Base-by-base conservation (phyloP, 768 basidiomycete genomes). In the Suillus subaureus region DNA sequence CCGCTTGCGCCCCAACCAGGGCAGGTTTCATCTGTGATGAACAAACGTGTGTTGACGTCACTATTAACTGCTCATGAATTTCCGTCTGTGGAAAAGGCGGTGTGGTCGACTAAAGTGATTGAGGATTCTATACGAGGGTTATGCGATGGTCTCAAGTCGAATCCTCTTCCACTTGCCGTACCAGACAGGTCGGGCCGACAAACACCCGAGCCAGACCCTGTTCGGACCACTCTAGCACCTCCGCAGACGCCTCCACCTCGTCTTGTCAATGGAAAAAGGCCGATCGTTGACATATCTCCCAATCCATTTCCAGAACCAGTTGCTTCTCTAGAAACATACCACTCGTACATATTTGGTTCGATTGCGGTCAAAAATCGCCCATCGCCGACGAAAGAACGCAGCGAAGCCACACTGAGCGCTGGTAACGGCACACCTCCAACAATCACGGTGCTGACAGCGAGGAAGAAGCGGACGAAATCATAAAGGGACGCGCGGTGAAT, bases 1-100 rank as follows among this genome's bases (percentile, higher is more conserved):
- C 81, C 83, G 60, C 79, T 85, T 26, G 84, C 80, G 1, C 84
- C 85, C 43, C 82, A 83, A 73, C 76, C 83, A 1, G 89, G 89
- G 1, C 84, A 89, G 73, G 87, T 96, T 42, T 81, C 90, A 6
- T 78, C 80, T 31, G 84, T 87, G 69, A 81, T 94, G 68, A 83
- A 89, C 70, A 87, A 88, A 71, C 89, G 95, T 23, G 79, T 97
- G 26, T 74, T 91, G 70, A 80, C 83, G 28, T 85, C 87, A 60
- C 80, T 97, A 69, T 81, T 88, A 75, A 91, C 83, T 26, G 87
- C 89, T 45, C 85, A 91, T 68, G 93, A 96, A 75, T 96, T 96
- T 76, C 88, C 89, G 43, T 88, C 84, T 11, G 73, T 77, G 13
- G 88, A 89, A 62, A 83, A 86, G 63, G 85, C 91, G 21, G 75